Conservation (phyloP, 257 asterid genomes). For the Lantana camara region DNA sequence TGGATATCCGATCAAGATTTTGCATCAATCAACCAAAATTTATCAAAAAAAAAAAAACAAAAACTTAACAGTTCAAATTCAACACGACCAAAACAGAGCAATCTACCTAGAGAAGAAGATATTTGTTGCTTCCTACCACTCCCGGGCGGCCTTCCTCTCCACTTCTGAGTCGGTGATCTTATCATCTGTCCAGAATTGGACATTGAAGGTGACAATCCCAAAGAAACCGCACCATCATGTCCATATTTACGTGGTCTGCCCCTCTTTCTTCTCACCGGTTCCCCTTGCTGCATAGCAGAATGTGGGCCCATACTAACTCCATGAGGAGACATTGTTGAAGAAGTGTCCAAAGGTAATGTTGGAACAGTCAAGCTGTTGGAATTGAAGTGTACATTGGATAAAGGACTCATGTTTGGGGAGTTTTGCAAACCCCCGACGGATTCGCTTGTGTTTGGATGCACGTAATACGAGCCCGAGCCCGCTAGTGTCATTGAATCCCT, state of each 20-base stretch:
- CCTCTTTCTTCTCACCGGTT: slow-evolving; percentile 73
- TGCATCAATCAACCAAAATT: too few species aligned
- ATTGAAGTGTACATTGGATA: slow-evolving; percentile 54
- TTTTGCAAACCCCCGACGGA: slow-evolving; percentile 41
- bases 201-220: slow-evolving; percentile 48
- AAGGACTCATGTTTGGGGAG: slow-evolving; percentile 49
- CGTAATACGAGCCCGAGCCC: slow-evolving; percentile 43
- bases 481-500: slow-evolving; percentile 42
- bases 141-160: slow-evolving; percentile 82
- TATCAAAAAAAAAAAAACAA: too few species aligned
- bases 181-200: slow-evolving; percentile 44
- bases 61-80: slow-evolving; percentile 9
- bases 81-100: neutral
- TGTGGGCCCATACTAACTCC: slow-evolving; percentile 56
- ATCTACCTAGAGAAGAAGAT: slow-evolving; percentile 53
- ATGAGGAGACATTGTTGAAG: slow-evolving; percentile 55
- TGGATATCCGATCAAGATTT: too few species aligned
- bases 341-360: slow-evolving; percentile 54
- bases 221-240: slow-evolving; percentile 53
- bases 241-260: slow-evolving; percentile 90
- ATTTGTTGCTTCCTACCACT: slow-evolving; percentile 63
- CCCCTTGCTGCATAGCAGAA: slow-evolving; percentile 52
- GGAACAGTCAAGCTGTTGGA: slow-evolving; percentile 50
- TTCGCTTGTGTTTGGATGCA: slow-evolving; percentile 39
- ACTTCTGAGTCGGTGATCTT: slow-evolving; percentile 45